Percentiles rank a stretch among this genome's conserved stretches.
Conservation (phyloP, 1,139 yeast species). For the Yamadazyma diddensiae region DNA sequence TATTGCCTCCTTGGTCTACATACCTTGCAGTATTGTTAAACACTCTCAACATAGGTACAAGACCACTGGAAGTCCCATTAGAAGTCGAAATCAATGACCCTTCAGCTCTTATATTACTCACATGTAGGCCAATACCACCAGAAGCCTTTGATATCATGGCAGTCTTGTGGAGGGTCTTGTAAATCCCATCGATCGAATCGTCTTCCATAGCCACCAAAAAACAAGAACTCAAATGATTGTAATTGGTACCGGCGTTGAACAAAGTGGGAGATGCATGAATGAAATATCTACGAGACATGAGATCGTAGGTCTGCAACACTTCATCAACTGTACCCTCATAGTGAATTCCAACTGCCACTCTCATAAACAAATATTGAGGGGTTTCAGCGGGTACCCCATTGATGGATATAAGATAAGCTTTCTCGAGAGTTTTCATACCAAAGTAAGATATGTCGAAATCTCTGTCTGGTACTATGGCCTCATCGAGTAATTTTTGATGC, state of each 20-base stretch:
- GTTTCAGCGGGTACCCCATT: conserved; percentile 41
- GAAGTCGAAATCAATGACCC: conserved; percentile 54
- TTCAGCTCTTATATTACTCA: conserved; percentile 49
- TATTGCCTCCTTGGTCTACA: conserved; percentile 63
- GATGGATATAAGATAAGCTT: conserved; percentile 41
- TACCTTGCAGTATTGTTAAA: conserved; percentile 60
- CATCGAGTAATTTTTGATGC: conserved; percentile 33
- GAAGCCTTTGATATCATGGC: conserved; percentile 59
- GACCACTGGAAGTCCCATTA: conserved; percentile 54
- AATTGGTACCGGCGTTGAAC: conserved; percentile 52
- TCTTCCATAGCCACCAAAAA: conserved; percentile 56
- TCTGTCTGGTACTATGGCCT: conserved; percentile 31
- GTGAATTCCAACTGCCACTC: conserved; percentile 56
- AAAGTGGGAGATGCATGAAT: conserved; percentile 58
- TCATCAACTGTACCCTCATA: conserved; percentile 29
- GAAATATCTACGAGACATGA: conserved; percentile 51
- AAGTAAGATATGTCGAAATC: conserved; percentile 47
- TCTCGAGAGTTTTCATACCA: conserved; percentile 52
- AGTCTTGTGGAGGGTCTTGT: conserved; percentile 50
- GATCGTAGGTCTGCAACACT: conserved; percentile 46
- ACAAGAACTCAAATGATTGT: conserved; percentile 50
- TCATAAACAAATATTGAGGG: conserved; percentile 49
- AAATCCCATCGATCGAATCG: conserved; percentile 59
- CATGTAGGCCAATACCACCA: conserved; percentile 59
- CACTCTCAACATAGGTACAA: conserved; percentile 58